Percentiles rank a stretch among this genome's conserved stretches.
Evolutionary conservation across 768 basidiomycete species (phyloP).

Genomic region (Russula compacta): DNA sequence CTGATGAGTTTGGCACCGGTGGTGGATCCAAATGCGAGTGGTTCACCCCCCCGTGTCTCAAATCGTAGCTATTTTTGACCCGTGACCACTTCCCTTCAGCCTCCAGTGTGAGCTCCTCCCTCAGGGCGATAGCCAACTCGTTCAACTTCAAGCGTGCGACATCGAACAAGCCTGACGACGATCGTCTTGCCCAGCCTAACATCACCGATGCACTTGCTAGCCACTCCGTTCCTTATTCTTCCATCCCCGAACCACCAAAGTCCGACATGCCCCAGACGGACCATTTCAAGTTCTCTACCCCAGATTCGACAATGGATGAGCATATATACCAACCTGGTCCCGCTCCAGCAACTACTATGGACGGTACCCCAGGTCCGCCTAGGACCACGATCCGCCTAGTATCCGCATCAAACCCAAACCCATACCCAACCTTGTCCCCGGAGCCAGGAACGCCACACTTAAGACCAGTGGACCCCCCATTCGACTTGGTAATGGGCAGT

Average conservation of each 20-base stretch:
- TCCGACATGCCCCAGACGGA: slow-evolving; percentile 35
- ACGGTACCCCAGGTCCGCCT: slow-evolving; percentile 33
- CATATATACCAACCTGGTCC: slow-evolving; percentile 52
- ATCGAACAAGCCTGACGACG: slow-evolving; percentile 26
- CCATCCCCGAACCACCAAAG: slow-evolving; percentile 14
- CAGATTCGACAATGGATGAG: slow-evolving; percentile 25
- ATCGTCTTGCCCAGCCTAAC: slow-evolving; percentile 24
- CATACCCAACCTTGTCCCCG: slow-evolving; percentile 4
- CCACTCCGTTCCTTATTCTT: slow-evolving; percentile 17
- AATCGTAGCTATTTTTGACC: neutral
- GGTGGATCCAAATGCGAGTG: slow-evolving; percentile 45
- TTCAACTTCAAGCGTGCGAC: slow-evolving; percentile 55
- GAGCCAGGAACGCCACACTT: slow-evolving; percentile 49
- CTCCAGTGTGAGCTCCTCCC: slow-evolving; percentile 59
- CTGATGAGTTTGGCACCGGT: slow-evolving; percentile 67
- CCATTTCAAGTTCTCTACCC: slow-evolving; percentile 39
- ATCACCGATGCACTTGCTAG: slow-evolving; percentile 15
- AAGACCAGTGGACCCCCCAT: slow-evolving; percentile 54
- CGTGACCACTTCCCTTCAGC: slow-evolving; percentile 28
- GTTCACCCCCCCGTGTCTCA: neutral
- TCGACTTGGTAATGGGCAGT: slow-evolving; percentile 56
- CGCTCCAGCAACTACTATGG: slow-evolving; percentile 48
- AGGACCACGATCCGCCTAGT: slow-evolving; percentile 42
- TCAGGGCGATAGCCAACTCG: slow-evolving; percentile 68
- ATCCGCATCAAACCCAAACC: slow-evolving; percentile 18